Evolutionary conservation across 2,329 filamentous ascomycete species (phyloP), one percentile per base, ranked within the genome.

Genomic region (Exophiala aquamarina): DNA sequence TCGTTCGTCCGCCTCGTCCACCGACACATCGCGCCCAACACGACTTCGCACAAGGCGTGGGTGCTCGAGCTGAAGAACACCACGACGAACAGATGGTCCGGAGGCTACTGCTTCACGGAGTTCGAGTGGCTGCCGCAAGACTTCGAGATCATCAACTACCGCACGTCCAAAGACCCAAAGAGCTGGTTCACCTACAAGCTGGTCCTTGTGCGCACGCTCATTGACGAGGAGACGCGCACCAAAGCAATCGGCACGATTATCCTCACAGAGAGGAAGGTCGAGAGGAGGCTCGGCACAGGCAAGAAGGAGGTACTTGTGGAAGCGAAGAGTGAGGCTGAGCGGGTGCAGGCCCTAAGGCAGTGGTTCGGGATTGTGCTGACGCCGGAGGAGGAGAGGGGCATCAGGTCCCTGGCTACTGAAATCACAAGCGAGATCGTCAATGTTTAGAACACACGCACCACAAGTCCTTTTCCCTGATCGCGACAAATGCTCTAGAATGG

Each of bases 71-170:
- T 45, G 3, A 42, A 45, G 14, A 54, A 53, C 17, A 51, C 31
- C 2, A 40, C 50, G 2, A 29, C 46, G 15, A 36, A 47, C 5
- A 34, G 29, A 3, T 90, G 84, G 80, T 69, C 74, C 17, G 69
- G 77, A 1, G 77, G 74, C 38, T 88, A 87, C 63, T 79, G 75
- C 51, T 90, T 89, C 63, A 75, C 76, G 2, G 80, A 86, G 50
- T 69, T 76, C 13, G 83, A 87, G 63, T 87, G 85, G 63, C 61
- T 80, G 26, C 75, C 73, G 3, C 64, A 69, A 34, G 84, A 87
- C 63, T 87, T 81, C 58, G 73, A 72, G 28, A 69, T 83, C 4
- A 72, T 84, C 70, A 86, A 79, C 62, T 78, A 70, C 56, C 77
- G 61, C 37, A 79, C 77, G 1, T 80, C 77, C 53, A 72, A 71